phyloP scores from a whole-genome alignment of 768 basidiomycete species.

The Tremella fuciformis region DNA sequence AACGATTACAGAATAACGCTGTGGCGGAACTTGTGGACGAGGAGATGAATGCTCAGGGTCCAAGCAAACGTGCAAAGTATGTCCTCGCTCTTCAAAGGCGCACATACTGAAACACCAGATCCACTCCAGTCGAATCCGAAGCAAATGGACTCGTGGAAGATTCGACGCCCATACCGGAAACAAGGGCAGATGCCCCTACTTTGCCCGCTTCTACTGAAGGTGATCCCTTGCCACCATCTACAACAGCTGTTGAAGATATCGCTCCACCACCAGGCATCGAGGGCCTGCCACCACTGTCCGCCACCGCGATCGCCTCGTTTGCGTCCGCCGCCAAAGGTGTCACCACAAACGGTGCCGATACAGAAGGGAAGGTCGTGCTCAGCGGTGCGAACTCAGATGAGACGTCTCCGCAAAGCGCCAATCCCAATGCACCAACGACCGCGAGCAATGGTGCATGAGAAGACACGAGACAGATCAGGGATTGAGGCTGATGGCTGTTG shows the following conservation, averaged over 20 bases:
- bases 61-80: constrained; percentile 43
- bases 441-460: too few relatives aligned
- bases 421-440: too few relatives aligned
- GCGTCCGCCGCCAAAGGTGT: constrained; percentile 46
- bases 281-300: constrained; percentile 36
- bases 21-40: constrained; percentile 26
- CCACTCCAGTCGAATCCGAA: constrained; percentile 24
- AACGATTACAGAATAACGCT: constrained; percentile 38
- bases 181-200: background rate
- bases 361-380: constrained; percentile 32
- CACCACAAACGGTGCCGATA: constrained; percentile 23
- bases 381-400: constrained; percentile 17
- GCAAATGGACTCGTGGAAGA: background rate
- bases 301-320: constrained; percentile 35
- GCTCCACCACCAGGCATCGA: constrained; percentile 41
- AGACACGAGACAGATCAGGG: too few relatives aligned
- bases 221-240: constrained; percentile 20
- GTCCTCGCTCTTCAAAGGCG: constrained; percentile 2
- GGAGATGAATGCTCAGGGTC: constrained; percentile 32
- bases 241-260: constrained; percentile 13
- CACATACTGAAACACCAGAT: constrained; percentile 11
- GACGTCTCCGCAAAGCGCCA: background rate
- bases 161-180: constrained; percentile 8
- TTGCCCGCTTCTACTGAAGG: constrained; percentile 25
- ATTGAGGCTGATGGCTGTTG: too few relatives aligned